Conservation (phyloP, 208 protist genomes). For the Strigomonas galati region DNA sequence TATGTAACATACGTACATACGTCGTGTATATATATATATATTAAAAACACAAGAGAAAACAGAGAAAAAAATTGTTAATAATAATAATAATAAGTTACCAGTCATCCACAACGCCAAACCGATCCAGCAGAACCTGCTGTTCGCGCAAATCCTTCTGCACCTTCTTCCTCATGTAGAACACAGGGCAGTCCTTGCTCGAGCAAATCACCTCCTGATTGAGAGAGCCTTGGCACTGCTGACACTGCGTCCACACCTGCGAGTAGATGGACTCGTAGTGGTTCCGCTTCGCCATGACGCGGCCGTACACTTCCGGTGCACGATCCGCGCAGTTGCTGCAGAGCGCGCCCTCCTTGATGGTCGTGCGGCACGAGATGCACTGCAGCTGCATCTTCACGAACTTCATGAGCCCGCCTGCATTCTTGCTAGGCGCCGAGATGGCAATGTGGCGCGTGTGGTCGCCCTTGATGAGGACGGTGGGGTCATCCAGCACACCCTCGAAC, state of each 20-base stretch:
- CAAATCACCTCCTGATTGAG: slow-evolving; percentile 97
- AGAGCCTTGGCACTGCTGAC: slow-evolving; percentile 98
- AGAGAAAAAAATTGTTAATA: slow-evolving; percentile 7
- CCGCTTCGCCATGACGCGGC: slow-evolving; percentile 86
- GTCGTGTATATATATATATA: too few relatives aligned
- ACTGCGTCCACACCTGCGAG: slow-evolving; percentile 98
- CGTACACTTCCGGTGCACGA: slow-evolving; percentile 92
- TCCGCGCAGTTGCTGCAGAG: slow-evolving; percentile 91
- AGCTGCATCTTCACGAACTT: slow-evolving; percentile 95
- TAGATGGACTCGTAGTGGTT: slow-evolving; percentile 96
- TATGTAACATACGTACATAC: too few relatives aligned
- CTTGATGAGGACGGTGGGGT: slow-evolving; percentile 82
- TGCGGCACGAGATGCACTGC: slow-evolving; percentile 96
- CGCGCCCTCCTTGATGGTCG: slow-evolving; percentile 74
- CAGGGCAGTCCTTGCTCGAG: slow-evolving; percentile 97
- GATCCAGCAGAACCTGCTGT: slow-evolving; percentile 89
- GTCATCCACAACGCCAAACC: slow-evolving; percentile 94
- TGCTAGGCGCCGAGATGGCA: slow-evolving; percentile 90
- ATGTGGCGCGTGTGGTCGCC: slow-evolving; percentile 98
- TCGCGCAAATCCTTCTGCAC: slow-evolving; percentile 98
- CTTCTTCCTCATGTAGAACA: slow-evolving; percentile 99
- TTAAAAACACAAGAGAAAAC: not conserved
- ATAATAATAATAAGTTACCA: slow-evolving; percentile 47
- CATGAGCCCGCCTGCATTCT: slow-evolving; percentile 94
- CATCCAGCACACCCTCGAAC: slow-evolving; percentile 97